Conservation (phyloP, 164 flowering plant species). For the Cinnamomum micranthum region DNA sequence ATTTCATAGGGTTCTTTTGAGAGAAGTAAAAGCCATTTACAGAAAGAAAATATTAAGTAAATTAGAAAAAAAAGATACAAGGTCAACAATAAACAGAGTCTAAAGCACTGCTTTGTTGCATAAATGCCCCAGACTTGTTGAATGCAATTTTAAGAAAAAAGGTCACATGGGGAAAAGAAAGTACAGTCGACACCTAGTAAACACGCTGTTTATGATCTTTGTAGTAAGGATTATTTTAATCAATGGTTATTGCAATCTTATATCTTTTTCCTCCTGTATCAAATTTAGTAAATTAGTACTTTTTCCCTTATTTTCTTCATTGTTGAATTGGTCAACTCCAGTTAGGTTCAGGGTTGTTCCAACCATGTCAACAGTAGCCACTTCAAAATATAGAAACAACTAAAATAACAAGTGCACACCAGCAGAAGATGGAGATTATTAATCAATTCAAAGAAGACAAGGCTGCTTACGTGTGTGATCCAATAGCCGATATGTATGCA, state of each 20-base stretch:
- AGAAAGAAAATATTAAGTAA: no score
- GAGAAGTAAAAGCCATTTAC: no score
- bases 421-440: not conserved
- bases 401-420: not conserved
- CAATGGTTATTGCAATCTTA: not conserved
- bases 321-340: not conserved
- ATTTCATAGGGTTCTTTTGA: no score
- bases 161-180: no score
- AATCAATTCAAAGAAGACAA: not conserved
- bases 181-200: no score
- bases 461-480: slow-evolving; percentile 82
- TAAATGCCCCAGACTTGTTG: no score
- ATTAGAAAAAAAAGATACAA: no score
- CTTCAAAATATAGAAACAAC: not conserved
- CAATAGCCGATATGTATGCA: slow-evolving; percentile 73
- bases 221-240: no score
- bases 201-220: no score
- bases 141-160: no score
- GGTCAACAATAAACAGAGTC: no score
- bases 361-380: not conserved
- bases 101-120: no score
- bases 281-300: not conserved
- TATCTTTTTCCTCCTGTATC: not conserved
- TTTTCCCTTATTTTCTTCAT: not conserved
- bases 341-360: not conserved